phyloP scores from a whole-genome alignment of 768 basidiomycete species.

The Lactarius pseudohatsudake region DNA sequence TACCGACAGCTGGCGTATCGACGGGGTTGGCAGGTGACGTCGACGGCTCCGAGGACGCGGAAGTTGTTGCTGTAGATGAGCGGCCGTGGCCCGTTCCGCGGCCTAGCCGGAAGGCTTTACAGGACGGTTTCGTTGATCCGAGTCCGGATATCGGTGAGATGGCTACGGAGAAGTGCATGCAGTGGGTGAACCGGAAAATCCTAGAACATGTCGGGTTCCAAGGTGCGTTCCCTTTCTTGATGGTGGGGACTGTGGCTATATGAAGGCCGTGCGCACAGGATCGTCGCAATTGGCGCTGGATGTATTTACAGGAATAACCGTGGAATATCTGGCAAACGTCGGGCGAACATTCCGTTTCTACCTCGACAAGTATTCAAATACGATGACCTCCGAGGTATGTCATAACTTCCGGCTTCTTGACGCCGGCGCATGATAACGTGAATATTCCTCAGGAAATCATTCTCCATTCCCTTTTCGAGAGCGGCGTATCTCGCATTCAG shows the following conservation, averaged over 20 bases:
- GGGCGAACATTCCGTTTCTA: conserved; percentile 83
- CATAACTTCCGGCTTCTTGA: neutral
- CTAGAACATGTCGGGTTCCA: conserved; percentile 92
- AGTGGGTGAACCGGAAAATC: conserved; percentile 73
- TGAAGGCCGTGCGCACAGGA: conserved; percentile 42
- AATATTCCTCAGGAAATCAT: conserved; percentile 75
- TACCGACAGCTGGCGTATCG: neutral
- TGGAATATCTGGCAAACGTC: conserved; percentile 82
- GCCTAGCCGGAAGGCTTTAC: conserved; percentile 10
- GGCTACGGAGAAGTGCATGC: conserved; percentile 61
- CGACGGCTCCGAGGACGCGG: conserved; percentile 32
- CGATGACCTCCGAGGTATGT: conserved; percentile 83
- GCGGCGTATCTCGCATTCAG: conserved; percentile 72
- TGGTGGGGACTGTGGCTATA: neutral
- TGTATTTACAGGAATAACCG: conserved; percentile 70
- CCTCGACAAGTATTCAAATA: conserved; percentile 73
- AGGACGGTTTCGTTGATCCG: conserved; percentile 31
- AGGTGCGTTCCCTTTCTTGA: conserved; percentile 49
- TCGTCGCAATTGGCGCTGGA: conserved; percentile 75
- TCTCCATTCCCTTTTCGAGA: conserved; percentile 87
- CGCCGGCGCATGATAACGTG: neutral
- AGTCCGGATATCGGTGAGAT: conserved; percentile 56
- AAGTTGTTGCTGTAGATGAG: conserved; percentile 59
- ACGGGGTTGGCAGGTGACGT: conserved; percentile 20
- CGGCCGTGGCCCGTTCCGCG: conserved; percentile 53